A percentile compares a stretch with the other conserved stretches of the same genome.
Conservation (phyloP, 2,329 filamentous ascomycete species). For the Neofusicoccum umdonicola region DNA sequence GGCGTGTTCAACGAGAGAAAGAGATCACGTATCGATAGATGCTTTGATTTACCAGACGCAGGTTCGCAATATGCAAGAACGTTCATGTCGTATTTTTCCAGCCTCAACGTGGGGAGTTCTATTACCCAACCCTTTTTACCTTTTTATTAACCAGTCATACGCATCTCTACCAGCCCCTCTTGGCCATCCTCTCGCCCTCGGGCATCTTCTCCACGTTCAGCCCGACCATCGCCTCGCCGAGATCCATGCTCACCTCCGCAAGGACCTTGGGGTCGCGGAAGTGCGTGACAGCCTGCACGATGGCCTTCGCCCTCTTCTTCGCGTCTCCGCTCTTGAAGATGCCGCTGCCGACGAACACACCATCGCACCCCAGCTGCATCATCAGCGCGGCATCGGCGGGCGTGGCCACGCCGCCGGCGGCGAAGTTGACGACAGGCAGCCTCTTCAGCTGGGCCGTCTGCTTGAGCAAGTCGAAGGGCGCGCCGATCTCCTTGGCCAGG, state of each 20-base stretch:
- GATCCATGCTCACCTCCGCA: slow-evolving; percentile 79
- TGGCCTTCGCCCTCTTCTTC: slow-evolving; percentile 84
- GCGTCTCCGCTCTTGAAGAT: slow-evolving; percentile 98
- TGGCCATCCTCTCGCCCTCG: slow-evolving; percentile 77
- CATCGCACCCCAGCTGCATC: slow-evolving; percentile 99
- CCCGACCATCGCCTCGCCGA: slow-evolving; percentile 98
- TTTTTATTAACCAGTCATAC: no score
- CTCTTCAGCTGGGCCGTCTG: slow-evolving; percentile 84
- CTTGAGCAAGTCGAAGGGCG: slow-evolving; percentile 74
- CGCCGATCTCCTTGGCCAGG: slow-evolving; percentile 77
- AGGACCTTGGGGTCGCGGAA: slow-evolving; percentile 81
- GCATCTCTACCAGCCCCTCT: slow-evolving; percentile 71
- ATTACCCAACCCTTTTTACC: no score
- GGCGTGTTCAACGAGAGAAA: no score
- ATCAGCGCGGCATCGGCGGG: slow-evolving; percentile 94
- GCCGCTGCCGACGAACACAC: slow-evolving; percentile 92
- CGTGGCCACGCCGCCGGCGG: slow-evolving; percentile 98
- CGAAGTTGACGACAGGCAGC: slow-evolving; percentile 95
- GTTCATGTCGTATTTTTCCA: no score
- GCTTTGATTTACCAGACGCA: no score
- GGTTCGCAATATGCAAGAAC: no score
- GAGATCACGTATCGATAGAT: no score
- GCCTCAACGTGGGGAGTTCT: no score
- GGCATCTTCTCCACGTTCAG: slow-evolving; percentile 81
- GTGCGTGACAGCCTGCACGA: slow-evolving; percentile 91